Conservation (phyloP, 2,329 filamentous ascomycete genomes). For the Penicillium sp. region DNA sequence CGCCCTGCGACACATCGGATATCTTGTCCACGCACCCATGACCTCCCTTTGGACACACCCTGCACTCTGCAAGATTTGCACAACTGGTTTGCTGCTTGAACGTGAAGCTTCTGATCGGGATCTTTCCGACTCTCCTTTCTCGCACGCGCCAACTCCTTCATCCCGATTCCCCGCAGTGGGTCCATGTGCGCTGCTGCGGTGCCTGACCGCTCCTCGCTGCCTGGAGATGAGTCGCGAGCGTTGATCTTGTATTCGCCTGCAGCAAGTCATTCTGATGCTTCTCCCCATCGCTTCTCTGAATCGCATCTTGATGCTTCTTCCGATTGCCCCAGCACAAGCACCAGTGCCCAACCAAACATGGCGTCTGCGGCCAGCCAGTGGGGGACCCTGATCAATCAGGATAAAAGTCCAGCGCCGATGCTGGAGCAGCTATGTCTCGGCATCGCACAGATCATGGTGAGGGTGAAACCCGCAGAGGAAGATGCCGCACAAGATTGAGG, state of each 20-base stretch:
- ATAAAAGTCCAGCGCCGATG: conserved; percentile 62
- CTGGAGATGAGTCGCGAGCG: conserved; percentile 8
- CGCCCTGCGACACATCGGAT: too few species aligned
- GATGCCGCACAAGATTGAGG: not conserved
- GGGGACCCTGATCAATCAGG: conserved; percentile 56
- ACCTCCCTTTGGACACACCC: not conserved
- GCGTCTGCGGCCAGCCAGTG: conserved; percentile 45
- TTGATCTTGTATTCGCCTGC: conserved; percentile 3
- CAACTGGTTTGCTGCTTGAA: not conserved
- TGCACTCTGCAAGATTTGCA: not conserved
- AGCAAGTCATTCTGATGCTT: not conserved
- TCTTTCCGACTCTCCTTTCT: not conserved
- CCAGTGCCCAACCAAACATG: conserved; percentile 21
- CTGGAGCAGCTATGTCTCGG: conserved; percentile 63
- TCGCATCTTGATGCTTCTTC: conserved; percentile 4
- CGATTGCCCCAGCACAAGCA: conserved; percentile 11
- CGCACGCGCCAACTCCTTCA: not conserved
- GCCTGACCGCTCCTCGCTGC: conserved; percentile 22
- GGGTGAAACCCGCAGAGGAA: conserved; percentile 24
- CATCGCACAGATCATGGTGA: conserved; percentile 65
- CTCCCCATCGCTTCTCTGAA: conserved; percentile 4
- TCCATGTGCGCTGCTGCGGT: conserved; percentile 13
- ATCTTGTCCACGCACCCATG: not conserved
- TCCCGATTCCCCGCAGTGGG: conserved; percentile 16
- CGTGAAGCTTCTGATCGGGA: not conserved